These are phyloP conservation scores for Pittosporum tobira DNA, from an alignment of 129 eudicot species.

Conservation along the genomic window DNA sequence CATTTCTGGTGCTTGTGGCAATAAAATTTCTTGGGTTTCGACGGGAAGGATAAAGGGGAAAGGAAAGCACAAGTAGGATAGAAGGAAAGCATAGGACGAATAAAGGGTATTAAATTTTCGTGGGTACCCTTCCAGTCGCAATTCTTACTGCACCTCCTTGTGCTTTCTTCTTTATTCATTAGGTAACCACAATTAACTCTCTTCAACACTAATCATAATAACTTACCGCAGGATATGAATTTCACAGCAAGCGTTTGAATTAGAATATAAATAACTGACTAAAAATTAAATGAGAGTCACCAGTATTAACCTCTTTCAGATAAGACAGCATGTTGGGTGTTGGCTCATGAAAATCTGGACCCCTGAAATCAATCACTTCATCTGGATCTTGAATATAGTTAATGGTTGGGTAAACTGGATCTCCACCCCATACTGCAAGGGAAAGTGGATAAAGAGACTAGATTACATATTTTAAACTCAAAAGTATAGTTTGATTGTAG, in stretches of 20 bases:
- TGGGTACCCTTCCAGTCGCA: neutral
- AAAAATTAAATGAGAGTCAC: neutral
- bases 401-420: slow-evolving; percentile 94
- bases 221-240: neutral
- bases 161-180: neutral
- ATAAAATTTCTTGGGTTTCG: neutral
- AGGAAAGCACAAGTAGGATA: neutral
- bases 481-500: slow-evolving; percentile 1
- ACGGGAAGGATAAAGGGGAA: no score
- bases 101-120: neutral
- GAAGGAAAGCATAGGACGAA: neutral
- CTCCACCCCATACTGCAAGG: slow-evolving; percentile 99
- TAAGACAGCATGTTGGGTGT: slow-evolving; percentile 69
- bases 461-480: neutral
- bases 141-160: slow-evolving; percentile 3
- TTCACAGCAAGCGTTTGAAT: neutral
- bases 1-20: neutral
- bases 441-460: neutral
- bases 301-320: slow-evolving; percentile 70
- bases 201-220: neutral
- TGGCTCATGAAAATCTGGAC: slow-evolving; percentile 96
- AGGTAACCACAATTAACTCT: neutral
- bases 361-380: slow-evolving; percentile 81
- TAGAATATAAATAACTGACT: neutral
- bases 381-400: slow-evolving; percentile 97